Percentiles rank a stretch among this genome's conserved stretches.
phyloP scores from a whole-genome alignment of 139 green algal genomes.

The Axilococcus clingmanii region DNA sequence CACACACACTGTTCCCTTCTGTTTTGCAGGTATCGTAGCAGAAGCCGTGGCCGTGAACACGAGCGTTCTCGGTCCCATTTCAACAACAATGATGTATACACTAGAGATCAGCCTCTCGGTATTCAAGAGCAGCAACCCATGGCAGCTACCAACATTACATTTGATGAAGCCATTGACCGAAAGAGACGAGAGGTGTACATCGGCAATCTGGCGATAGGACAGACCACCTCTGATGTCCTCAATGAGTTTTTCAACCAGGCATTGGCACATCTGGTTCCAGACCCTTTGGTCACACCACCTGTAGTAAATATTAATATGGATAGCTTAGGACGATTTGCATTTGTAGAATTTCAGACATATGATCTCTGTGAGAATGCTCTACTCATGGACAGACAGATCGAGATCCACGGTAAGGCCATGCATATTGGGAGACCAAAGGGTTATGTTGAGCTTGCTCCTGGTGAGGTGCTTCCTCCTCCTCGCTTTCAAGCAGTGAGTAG shows the following conservation, averaged over 20 bases:
- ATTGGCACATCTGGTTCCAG: slow-evolving; percentile 37
- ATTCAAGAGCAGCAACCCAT: too few species aligned
- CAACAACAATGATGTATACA: too few species aligned
- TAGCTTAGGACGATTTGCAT: slow-evolving; percentile 66
- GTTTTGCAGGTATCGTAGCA: too few species aligned
- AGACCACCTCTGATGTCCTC: slow-evolving; percentile 59
- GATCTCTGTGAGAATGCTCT: slow-evolving; percentile 67
- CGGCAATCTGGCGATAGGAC: slow-evolving; percentile 76
- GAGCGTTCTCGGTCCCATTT: too few species aligned
- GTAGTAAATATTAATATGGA: slow-evolving; percentile 47
- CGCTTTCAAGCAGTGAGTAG: background rate
- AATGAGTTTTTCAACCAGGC: slow-evolving; percentile 76
- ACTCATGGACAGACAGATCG: slow-evolving; percentile 74
- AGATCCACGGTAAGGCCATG: slow-evolving; percentile 68
- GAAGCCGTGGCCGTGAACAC: too few species aligned
- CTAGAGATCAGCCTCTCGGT: too few species aligned
- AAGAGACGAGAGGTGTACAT: slow-evolving; percentile 80
- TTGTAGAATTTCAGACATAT: slow-evolving; percentile 76
- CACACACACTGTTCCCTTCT: too few species aligned
- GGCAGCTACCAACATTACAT: too few species aligned
- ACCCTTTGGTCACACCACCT: slow-evolving; percentile 58
- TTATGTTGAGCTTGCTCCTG: slow-evolving; percentile 50
- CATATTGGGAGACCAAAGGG: slow-evolving; percentile 86
- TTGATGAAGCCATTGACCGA: slow-evolving; percentile 7
- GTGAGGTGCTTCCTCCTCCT: background rate